These are phyloP conservation scores for Paratinospora sagittata DNA, from an alignment of 164 flowering plant genomes.

Conservation along the genomic window DNA sequence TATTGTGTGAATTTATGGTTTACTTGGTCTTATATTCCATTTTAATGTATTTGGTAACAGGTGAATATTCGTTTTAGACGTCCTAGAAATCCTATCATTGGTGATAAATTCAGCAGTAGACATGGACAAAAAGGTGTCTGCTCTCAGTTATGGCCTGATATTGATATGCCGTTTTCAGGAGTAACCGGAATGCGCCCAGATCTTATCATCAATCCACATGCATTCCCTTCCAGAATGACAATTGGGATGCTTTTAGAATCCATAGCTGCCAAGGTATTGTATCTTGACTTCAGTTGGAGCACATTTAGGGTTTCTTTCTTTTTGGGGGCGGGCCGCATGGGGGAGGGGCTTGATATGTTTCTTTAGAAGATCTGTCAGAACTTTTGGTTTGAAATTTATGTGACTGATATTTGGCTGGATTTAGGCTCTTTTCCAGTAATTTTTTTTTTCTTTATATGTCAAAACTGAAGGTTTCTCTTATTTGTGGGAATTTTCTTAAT, in stretches of 20 bases:
- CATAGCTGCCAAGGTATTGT: constrained; percentile 88
- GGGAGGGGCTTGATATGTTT: too few species aligned
- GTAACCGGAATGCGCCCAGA: constrained; percentile 93
- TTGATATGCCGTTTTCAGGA: constrained; percentile 95
- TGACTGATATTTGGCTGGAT: too few species aligned
- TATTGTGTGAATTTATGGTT: neutral
- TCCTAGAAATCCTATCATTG: constrained; percentile 83
- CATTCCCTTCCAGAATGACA: constrained; percentile 98
- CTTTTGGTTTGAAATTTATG: too few species aligned
- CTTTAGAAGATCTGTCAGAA: too few species aligned
- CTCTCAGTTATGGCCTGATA: constrained; percentile 91
- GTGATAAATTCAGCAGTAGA: constrained; percentile 97
- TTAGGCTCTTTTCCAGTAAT: too few species aligned
- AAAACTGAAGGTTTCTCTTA: too few species aligned
- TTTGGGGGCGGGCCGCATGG: too few species aligned
- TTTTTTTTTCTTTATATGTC: too few species aligned
- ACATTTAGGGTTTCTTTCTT: too few species aligned
- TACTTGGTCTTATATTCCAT: neutral
- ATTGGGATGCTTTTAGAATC: constrained; percentile 96
- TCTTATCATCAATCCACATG: constrained; percentile 94
- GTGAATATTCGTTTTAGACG: constrained; percentile 79
- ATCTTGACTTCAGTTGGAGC: neutral
- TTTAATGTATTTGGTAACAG: constrained; percentile 29
- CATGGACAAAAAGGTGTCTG: constrained; percentile 99
- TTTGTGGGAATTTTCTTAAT: too few species aligned